Conservation (phyloP, 1,284 basidiomycete genomes). For the Ceratobasidium sp. region DNA sequence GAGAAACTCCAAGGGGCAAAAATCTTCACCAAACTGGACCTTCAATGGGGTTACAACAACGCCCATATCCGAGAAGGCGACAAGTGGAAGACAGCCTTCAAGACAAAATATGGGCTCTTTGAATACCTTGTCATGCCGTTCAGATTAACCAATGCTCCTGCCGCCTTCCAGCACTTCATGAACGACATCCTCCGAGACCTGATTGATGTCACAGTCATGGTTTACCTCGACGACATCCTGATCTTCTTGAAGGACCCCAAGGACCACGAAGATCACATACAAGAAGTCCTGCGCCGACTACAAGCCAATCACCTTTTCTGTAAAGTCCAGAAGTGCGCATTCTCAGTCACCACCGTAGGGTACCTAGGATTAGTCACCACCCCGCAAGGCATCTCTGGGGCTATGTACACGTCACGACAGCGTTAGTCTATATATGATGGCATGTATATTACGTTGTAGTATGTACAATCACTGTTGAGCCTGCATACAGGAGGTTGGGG, state of each 20-base stretch:
- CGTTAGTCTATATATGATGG: no score
- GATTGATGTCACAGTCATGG: constrained; percentile 21
- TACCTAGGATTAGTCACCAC: no score
- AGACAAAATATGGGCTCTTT: constrained; percentile 55
- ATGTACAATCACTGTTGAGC: no score
- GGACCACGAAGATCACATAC: constrained; percentile 10
- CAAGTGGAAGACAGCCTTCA: constrained; percentile 57
- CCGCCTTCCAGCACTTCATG: constrained; percentile 54
- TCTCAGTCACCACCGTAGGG: no score
- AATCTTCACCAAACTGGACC: constrained; percentile 54
- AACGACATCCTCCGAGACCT: constrained; percentile 42
- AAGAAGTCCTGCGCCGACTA: constrained; percentile 28
- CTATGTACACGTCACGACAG: no score
- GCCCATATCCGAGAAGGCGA: constrained; percentile 51
- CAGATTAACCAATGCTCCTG: constrained; percentile 51
- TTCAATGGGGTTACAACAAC: constrained; percentile 53
- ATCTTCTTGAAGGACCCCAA: constrained; percentile 15
- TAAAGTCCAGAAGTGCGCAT: constrained; percentile 35
- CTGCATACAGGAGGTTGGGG: no score
- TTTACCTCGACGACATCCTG: constrained; percentile 46
- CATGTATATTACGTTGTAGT: no score
- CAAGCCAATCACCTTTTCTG: constrained; percentile 1
- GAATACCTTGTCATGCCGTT: constrained; percentile 57
- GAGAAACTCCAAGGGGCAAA: constrained; percentile 49
- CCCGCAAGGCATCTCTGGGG: no score